Evolutionary conservation across 257 asterid species (phyloP).

Genomic region (Fraxinus pennsylvanica): DNA sequence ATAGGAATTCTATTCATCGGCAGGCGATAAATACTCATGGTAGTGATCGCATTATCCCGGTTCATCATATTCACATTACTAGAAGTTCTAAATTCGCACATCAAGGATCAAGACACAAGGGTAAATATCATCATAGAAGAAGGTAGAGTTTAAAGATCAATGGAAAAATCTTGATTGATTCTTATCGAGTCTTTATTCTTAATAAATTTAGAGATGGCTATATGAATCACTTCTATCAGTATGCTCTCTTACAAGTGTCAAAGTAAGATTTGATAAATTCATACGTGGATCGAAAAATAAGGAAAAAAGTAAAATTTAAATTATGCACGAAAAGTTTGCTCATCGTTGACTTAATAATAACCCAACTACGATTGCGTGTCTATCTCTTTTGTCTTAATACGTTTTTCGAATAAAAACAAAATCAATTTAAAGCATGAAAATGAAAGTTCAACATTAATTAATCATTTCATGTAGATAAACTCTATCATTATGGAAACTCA

Average conservation of each 20-base stretch:
- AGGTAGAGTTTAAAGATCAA: neutral
- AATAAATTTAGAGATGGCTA: neutral
- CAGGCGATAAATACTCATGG: slow-evolving; percentile 25
- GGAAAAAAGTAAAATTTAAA: neutral
- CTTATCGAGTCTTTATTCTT: neutral
- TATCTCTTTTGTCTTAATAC: neutral
- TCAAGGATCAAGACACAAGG: slow-evolving; percentile 36
- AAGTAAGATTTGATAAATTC: too few relatives aligned
- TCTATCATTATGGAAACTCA: slow-evolving; percentile 12
- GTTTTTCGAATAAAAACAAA: too few relatives aligned
- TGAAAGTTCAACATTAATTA: slow-evolving; percentile 19
- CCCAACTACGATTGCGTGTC: too few relatives aligned
- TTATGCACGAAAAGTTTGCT: too few relatives aligned
- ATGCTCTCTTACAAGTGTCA: neutral
- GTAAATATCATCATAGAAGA: slow-evolving; percentile 29
- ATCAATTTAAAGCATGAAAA: neutral
- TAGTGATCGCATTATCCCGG: slow-evolving; percentile 26
- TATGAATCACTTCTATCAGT: neutral
- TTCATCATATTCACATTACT: slow-evolving; percentile 49
- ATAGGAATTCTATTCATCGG: slow-evolving; percentile 27
- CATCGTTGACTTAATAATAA: neutral
- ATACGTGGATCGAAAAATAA: neutral
- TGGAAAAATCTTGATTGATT: neutral
- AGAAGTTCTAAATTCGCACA: slow-evolving; percentile 52
- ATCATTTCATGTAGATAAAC: slow-evolving; percentile 39